A percentile compares a stretch with the other conserved stretches of the same genome.
Evolutionary conservation across 164 flowering plant genomes (phyloP).

Genomic region (Aristolochia contorta): DNA sequence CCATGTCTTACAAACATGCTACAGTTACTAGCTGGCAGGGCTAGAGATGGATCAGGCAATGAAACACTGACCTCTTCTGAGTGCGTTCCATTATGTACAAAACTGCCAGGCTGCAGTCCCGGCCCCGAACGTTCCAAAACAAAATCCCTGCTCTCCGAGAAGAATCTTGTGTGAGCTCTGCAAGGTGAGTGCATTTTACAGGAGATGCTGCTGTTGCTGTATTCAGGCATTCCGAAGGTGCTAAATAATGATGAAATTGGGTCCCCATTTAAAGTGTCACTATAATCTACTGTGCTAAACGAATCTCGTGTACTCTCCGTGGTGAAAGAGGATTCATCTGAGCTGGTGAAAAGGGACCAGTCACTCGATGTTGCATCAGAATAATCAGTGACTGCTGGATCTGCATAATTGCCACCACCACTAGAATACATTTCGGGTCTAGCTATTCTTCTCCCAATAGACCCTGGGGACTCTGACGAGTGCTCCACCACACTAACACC

Average conservation of each 20-base stretch:
- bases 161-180: constrained; percentile 32
- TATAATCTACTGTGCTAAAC: constrained; percentile 54
- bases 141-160: constrained; percentile 31
- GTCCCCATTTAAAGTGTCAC: constrained; percentile 35
- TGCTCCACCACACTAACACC: constrained; percentile 7
- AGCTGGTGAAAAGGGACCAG: constrained; percentile 81
- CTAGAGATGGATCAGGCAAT: constrained; percentile 8
- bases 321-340: constrained; percentile 85
- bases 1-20: constrained; percentile 27
- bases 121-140: constrained; percentile 30
- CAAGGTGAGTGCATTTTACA: constrained; percentile 33
- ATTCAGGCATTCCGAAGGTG: constrained; percentile 27
- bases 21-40: constrained; percentile 13
- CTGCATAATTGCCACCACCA: constrained; percentile 16
- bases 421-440: constrained; percentile 7
- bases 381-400: constrained; percentile 28
- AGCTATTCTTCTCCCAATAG: constrained; percentile 5
- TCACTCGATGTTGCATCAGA: constrained; percentile 75
- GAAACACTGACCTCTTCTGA: constrained; percentile 16
- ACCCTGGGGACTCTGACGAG: neutral
- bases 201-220: constrained; percentile 29
- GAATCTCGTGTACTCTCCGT: constrained; percentile 83
- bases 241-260: constrained; percentile 47
- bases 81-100: constrained; percentile 14
- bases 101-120: constrained; percentile 15